phyloP scores from a whole-genome alignment of 495 filamentous ascomycete species.

The Daldinia caldariorum region DNA sequence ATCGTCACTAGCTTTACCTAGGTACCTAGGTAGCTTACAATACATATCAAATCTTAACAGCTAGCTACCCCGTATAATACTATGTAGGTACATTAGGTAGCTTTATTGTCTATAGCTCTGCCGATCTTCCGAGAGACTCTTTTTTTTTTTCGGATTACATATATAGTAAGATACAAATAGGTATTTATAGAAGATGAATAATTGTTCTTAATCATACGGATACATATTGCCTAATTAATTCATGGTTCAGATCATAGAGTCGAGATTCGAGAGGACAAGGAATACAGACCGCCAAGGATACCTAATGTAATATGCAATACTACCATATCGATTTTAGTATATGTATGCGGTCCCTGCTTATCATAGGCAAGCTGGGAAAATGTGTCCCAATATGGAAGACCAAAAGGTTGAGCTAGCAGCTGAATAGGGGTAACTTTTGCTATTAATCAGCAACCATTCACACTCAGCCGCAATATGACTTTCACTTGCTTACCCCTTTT shows the following conservation, averaged over 20 bases:
- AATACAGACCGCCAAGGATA: background rate
- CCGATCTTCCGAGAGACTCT: slow-evolving; percentile 14
- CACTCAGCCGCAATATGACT: background rate
- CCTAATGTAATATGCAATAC: slow-evolving; percentile 2
- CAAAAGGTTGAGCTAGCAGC: background rate
- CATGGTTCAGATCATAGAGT: background rate
- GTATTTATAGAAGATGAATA: slow-evolving; percentile 30
- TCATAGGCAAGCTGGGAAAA: slow-evolving; percentile 12
- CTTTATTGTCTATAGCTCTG: slow-evolving; percentile 7
- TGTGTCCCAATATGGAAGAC: slow-evolving; percentile 4
- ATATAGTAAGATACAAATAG: slow-evolving; percentile 1
- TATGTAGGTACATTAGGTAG: background rate
- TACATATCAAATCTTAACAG: background rate
- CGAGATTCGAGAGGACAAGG: background rate
- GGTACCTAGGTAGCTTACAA: too few relatives aligned
- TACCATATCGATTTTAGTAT: slow-evolving; percentile 1
- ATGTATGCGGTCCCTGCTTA: slow-evolving; percentile 12
- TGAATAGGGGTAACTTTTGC: slow-evolving; percentile 16
- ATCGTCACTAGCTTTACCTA: slow-evolving; percentile 11
- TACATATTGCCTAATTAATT: slow-evolving; percentile 2
- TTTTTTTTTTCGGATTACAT: slow-evolving; percentile 4
- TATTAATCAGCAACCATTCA: slow-evolving; percentile 4
- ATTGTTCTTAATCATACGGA: slow-evolving; percentile 11
- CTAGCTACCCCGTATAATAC: background rate
- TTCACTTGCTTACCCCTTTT: background rate